Evolutionary conservation across 208 protist species (phyloP).

Genomic region (Trypanosoma melophagium): DNA sequence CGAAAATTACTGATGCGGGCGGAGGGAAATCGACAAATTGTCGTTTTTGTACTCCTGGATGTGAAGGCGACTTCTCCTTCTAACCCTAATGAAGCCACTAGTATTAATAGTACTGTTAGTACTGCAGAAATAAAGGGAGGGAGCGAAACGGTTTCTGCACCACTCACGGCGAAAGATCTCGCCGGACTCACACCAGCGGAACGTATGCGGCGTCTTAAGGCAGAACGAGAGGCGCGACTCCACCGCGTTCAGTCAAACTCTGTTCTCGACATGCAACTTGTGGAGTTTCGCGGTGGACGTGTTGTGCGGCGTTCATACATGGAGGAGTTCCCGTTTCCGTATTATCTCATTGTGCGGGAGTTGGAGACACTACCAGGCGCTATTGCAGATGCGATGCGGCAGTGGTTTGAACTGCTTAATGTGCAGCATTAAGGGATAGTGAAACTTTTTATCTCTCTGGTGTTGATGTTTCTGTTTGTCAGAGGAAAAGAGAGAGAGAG

Average conservation of each 20-base stretch:
- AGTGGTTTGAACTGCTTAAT: constrained; percentile 98
- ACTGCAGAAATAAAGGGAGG: too few species aligned
- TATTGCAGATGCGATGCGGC: constrained; percentile 97
- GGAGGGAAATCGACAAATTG: constrained; percentile 92
- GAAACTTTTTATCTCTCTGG: too few species aligned
- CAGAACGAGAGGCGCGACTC: constrained; percentile 75
- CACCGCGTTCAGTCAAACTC: constrained; percentile 86
- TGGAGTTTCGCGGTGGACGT: constrained; percentile 82
- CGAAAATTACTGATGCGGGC: constrained; percentile 83
- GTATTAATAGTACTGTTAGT: not conserved
- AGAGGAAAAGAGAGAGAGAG: not conserved
- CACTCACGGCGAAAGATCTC: constrained; percentile 51
- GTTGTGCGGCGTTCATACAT: constrained; percentile 95
- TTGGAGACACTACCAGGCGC: constrained; percentile 95
- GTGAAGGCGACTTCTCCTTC: constrained; percentile 49
- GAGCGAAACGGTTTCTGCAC: too few species aligned
- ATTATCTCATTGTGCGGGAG: constrained; percentile 98
- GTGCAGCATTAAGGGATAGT: constrained; percentile 27
- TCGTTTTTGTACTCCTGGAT: constrained; percentile 96
- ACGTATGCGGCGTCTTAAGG: constrained; percentile 84
- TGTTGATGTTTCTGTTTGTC: not conserved
- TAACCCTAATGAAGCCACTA: not conserved
- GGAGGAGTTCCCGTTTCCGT: constrained; percentile 99
- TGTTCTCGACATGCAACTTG: constrained; percentile 89
- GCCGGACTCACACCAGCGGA: constrained; percentile 71